A percentile compares a stretch with the other conserved stretches of the same genome.
phyloP scores from a whole-genome alignment of 345 rosid species.

The Carallia brachiata region DNA sequence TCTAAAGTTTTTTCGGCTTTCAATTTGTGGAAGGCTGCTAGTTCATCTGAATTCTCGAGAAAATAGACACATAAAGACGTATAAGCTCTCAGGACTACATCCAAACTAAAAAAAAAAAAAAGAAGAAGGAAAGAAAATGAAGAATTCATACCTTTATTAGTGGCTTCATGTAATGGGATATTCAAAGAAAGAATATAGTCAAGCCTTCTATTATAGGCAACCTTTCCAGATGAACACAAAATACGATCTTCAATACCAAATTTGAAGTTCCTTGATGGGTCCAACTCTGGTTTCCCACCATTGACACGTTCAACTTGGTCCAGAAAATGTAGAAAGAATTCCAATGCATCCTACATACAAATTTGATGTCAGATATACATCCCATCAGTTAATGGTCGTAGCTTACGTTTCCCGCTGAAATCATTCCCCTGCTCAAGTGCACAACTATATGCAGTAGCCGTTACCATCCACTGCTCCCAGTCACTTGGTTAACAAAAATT shows the following conservation, averaged over 20 bases:
- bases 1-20: constrained; percentile 64
- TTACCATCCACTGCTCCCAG: no score
- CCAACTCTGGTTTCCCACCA: constrained; percentile 54
- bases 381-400: neutral
- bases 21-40: constrained; percentile 61
- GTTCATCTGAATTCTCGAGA: constrained; percentile 60
- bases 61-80: neutral
- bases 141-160: constrained; percentile 60
- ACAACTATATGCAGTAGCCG: no score
- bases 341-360: constrained; percentile 85
- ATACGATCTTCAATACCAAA: constrained; percentile 97
- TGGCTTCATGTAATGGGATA: constrained; percentile 87
- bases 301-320: constrained; percentile 88
- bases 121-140: constrained; percentile 4
- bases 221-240: constrained; percentile 88
- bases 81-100: neutral
- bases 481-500: no score
- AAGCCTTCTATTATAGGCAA: constrained; percentile 78
- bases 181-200: constrained; percentile 90
- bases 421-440: no score
- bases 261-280: constrained; percentile 89
- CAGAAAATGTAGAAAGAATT: constrained; percentile 85
- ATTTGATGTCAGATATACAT: constrained; percentile 3
- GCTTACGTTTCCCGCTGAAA: neutral
- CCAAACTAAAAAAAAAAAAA: constrained; percentile 3